Percentiles rank a stretch among this genome's conserved stretches.
phyloP scores from a whole-genome alignment of 1,139 yeast genomes.

The Geotrichum aggregatum region DNA sequence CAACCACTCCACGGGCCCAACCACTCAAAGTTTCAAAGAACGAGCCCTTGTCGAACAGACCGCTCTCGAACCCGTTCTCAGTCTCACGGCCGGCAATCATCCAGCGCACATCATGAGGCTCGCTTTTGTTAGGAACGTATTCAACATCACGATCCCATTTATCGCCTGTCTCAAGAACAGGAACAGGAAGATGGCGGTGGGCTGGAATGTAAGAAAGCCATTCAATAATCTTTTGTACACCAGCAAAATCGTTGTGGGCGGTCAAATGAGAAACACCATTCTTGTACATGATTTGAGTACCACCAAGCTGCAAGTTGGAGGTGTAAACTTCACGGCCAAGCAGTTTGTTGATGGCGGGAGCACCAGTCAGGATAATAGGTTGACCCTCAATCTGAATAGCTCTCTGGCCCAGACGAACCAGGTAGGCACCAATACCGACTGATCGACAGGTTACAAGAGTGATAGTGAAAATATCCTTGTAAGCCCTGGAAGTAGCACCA shows the following conservation, averaged over 20 bases:
- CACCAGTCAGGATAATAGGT: slow-evolving; percentile 97
- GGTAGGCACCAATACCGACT: slow-evolving; percentile 98
- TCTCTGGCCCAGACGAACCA: slow-evolving; percentile 97
- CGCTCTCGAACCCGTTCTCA: slow-evolving; percentile 72
- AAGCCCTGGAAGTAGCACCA: slow-evolving; percentile 96
- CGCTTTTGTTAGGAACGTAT: slow-evolving; percentile 66
- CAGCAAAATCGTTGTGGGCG: slow-evolving; percentile 92
- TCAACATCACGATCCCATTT: slow-evolving; percentile 92
- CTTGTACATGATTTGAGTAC: slow-evolving; percentile 97
- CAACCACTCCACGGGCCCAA: slow-evolving; percentile 98
- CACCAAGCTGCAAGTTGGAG: slow-evolving; percentile 95
- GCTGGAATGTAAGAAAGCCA: slow-evolving; percentile 97
- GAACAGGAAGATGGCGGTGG: slow-evolving; percentile 83
- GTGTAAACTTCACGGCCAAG: slow-evolving; percentile 96
- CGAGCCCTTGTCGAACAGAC: slow-evolving; percentile 86
- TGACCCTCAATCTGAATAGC: slow-evolving; percentile 98
- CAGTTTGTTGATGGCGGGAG: slow-evolving; percentile 95
- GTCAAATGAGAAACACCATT: slow-evolving; percentile 98
- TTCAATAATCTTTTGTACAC: slow-evolving; percentile 88
- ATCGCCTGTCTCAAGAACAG: slow-evolving; percentile 74
- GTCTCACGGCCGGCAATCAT: slow-evolving; percentile 78
- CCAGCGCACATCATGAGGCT: slow-evolving; percentile 89
- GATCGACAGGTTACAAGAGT: slow-evolving; percentile 97
- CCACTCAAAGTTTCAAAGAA: slow-evolving; percentile 98
- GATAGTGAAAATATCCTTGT: slow-evolving; percentile 92